Conservation (phyloP, 2,329 filamentous ascomycete genomes). For the Aspergillus brunneoviolaceus region DNA sequence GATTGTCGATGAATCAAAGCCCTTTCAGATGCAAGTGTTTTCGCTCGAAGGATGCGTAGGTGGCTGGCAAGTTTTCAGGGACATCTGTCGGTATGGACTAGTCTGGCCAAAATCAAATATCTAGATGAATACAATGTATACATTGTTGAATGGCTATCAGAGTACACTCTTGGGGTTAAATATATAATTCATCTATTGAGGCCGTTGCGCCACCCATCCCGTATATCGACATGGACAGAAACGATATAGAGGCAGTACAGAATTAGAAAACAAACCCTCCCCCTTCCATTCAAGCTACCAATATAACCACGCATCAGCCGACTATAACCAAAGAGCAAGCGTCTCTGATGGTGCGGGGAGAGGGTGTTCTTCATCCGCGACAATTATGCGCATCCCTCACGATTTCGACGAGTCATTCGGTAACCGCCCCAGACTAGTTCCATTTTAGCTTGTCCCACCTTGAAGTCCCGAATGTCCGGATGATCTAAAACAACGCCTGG, state of each 20-base stretch:
- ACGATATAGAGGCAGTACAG: not conserved
- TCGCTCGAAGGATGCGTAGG: not conserved
- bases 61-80: not conserved
- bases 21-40: not conserved
- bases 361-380: slow-evolving; percentile 13
- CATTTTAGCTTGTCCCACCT: slow-evolving; percentile 19
- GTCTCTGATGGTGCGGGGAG: not conserved
- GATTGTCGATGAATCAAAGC: not conserved
- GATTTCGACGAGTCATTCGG: slow-evolving; percentile 11
- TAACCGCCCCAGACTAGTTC: slow-evolving; percentile 1
- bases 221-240: not conserved
- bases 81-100: not conserved
- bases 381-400: slow-evolving; percentile 4
- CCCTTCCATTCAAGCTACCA: not conserved
- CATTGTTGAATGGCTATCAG: too few species aligned
- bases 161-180: not conserved
- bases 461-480: slow-evolving; percentile 22
- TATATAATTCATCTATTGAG: not conserved
- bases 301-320: not conserved
- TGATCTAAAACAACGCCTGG: slow-evolving; percentile 24
- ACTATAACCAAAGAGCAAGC: not conserved
- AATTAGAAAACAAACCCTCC: not conserved
- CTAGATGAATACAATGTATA: too few species aligned
- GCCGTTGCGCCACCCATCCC: not conserved
- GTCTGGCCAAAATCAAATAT: not conserved